These are phyloP conservation scores for Cryphonectria radicalis DNA, from an alignment of 2,329 filamentous ascomycete genomes.

Conservation along the genomic window DNA sequence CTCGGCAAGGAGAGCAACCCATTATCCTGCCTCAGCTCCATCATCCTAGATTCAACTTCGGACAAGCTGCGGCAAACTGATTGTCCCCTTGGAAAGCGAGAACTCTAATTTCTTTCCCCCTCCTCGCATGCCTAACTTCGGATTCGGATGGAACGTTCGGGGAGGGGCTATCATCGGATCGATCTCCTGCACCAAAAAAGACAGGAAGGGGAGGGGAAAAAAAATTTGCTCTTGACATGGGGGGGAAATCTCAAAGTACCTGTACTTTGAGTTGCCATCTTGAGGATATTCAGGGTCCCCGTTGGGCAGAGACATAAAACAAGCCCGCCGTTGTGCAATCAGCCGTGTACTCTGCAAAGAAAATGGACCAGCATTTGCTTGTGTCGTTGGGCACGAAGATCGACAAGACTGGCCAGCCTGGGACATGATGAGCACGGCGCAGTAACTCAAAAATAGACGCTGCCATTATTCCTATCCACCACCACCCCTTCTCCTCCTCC, in stretches of 20 bases:
- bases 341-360: background rate
- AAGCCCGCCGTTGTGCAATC: background rate
- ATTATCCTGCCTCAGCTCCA: background rate
- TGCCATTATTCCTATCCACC: background rate
- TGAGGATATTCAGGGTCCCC: background rate
- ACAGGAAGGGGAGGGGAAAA: background rate
- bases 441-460: conserved; percentile 12
- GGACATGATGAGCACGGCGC: conserved; percentile 2
- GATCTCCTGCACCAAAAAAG: background rate
- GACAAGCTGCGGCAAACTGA: background rate
- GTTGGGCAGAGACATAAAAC: background rate
- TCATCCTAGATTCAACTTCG: background rate
- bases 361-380: background rate
- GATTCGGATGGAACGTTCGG: background rate
- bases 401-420: conserved; percentile 13
- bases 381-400: conserved; percentile 28
- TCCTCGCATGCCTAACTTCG: background rate
- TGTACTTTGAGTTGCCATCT: background rate
- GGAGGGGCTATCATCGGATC: background rate
- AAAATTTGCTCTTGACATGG: background rate
- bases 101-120: background rate
- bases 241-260: background rate
- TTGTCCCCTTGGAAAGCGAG: background rate
- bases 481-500: too few species aligned
- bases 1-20: background rate